These are phyloP conservation scores for Chytriomyces sp. DNA, from an alignment of 192 early-diverging fungal species.

Conservation along the genomic window DNA sequence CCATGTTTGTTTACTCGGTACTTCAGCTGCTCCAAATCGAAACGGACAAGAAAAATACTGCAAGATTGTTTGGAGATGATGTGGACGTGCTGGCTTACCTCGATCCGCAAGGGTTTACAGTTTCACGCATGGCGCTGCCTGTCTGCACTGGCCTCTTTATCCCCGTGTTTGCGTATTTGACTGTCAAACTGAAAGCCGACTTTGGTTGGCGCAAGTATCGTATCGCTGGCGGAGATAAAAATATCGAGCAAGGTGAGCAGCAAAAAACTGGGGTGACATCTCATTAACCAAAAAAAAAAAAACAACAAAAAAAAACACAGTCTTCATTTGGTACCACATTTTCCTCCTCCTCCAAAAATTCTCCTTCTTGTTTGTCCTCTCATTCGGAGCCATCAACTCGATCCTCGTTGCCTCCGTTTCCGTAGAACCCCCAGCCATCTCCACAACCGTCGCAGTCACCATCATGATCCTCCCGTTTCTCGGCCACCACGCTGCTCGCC, in stretches of 20 bases:
- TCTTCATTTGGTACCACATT: constrained; percentile 20
- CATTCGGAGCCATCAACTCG: neutral
- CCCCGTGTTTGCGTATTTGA: neutral
- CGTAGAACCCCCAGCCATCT: neutral
- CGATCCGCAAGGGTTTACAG: neutral
- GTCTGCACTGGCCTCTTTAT: neutral
- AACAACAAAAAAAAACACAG: neutral
- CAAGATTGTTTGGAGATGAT: neutral
- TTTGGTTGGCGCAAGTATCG: constrained; percentile 15
- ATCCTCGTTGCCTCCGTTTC: neutral
- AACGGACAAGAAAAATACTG: neutral
- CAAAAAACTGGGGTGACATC: neutral
- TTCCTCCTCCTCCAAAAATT: constrained; percentile 12
- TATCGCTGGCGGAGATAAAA: constrained; percentile 11
- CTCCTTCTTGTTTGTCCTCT: neutral
- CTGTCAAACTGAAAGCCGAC: neutral
- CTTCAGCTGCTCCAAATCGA: constrained; percentile 2
- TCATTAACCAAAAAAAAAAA: neutral
- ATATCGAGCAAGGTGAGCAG: neutral
- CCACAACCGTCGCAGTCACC: too few relatives aligned
- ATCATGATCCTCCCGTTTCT: neutral
- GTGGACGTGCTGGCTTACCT: too few relatives aligned
- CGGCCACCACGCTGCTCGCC: constrained; percentile 19
- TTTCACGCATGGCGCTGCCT: neutral
- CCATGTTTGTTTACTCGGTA: neutral